A percentile compares a stretch with the other conserved stretches of the same genome.
Conservation (phyloP, 257 asterid genomes). For the Leptodermis oblonga region DNA sequence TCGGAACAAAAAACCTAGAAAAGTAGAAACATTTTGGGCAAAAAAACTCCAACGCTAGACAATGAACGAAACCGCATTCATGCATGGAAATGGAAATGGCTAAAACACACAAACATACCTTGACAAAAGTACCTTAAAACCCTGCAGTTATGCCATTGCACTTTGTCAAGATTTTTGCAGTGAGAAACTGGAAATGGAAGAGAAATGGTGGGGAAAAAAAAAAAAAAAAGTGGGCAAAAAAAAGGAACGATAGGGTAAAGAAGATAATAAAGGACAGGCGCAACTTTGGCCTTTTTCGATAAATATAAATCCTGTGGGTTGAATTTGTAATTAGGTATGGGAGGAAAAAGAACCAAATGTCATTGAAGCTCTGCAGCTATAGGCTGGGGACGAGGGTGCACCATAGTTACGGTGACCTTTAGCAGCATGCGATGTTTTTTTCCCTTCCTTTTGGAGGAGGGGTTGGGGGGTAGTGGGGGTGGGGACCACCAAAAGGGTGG, state of each 20-base stretch:
- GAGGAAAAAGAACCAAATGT: background rate
- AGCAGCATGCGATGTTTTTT: conserved; percentile 11
- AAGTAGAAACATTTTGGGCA: background rate
- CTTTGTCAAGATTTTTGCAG: conserved; percentile 19
- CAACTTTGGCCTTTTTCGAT: conserved; percentile 10
- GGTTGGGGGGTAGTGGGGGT: conserved; percentile 3
- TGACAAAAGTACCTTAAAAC: conserved; percentile 25
- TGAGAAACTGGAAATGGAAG: background rate
- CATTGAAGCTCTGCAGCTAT: background rate
- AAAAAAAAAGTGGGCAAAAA: conserved; percentile 37
- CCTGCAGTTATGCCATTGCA: conserved; percentile 40
- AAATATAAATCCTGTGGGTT: conserved; percentile 13
- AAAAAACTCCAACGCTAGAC: background rate
- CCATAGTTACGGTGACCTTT: conserved; percentile 19
- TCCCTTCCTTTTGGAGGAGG: background rate
- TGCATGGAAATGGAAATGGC: conserved; percentile 8
- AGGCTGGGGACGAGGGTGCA: conserved; percentile 29
- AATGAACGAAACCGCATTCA: conserved; percentile 9
- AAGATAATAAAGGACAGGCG: background rate
- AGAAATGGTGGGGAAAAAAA: conserved; percentile 7
- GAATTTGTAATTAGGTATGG: conserved; percentile 15
- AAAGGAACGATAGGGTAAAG: conserved; percentile 5
- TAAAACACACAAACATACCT: conserved; percentile 24
- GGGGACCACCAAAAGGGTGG: conserved; percentile 26
- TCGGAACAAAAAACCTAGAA: conserved; percentile 5